Base-by-base conservation (phyloP, 768 basidiomycete genomes). In the Russula foetens region DNA sequence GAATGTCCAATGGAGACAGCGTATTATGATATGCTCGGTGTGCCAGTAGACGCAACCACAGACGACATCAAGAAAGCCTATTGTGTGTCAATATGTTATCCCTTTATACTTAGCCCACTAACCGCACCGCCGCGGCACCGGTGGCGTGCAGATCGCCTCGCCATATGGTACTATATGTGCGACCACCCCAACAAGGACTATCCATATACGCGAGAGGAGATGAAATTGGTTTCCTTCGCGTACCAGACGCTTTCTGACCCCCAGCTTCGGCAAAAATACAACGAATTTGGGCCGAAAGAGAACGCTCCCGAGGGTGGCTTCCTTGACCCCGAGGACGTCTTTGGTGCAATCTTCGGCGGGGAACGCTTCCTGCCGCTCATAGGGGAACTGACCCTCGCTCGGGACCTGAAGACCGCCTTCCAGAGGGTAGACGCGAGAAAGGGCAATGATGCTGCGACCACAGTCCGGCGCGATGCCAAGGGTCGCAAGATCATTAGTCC, bases 121-220 rank as follows among this genome's bases (percentile, higher is more conserved):
- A 33, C 47, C n/a, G n/a, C n/a, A n/a, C n/a, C n/a, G n/a, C n/a
- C n/a, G n/a, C n/a, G n/a, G n/a, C 56, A 26, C 35, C 15, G 38
- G 50, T 17, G 31, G 44, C 24, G 26, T 35, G 31, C 59, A 90
- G 86, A 88, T 46, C 82, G 87, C 8, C 77, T 92, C 53, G 92
- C 92, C 1, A 93, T 95, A 73, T 92, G 92, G 72, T 84, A n/a
- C n/a, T n/a, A n/a, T n/a, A n/a, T n/a, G n/a, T n/a, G n/a, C n/a
- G n/a, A n/a, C n/a, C n/a, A n/a, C 70, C 92, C 91, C 0, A 91
- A 94, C 79, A 94, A 94, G 78, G 84, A 88, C 68, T 90, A 93
- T 72, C 91, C 90, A 0, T 72, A 78, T 28, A 90, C 92, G 0
- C 90, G 89, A 67, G 90, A 91, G 62, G 81, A 83, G 21, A 92